A percentile compares a stretch with the other conserved stretches of the same genome.
phyloP scores from a whole-genome alignment of 495 filamentous ascomycete species.

The Neurospora tetraspora region DNA sequence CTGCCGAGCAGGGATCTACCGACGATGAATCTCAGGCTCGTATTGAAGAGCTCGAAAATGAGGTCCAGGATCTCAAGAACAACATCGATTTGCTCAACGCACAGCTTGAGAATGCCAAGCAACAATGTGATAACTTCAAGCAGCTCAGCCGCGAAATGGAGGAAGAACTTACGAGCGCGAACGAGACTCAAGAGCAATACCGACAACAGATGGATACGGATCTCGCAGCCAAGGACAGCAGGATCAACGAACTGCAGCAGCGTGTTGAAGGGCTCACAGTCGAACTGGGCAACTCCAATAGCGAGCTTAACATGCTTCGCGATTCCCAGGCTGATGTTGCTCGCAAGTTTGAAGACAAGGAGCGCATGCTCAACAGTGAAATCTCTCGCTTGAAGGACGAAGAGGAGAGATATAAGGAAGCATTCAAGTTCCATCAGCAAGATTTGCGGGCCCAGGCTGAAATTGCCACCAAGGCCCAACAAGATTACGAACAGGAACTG shows the following conservation, averaged over 20 bases:
- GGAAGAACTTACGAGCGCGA: constrained; percentile 70
- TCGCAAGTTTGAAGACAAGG: constrained; percentile 72
- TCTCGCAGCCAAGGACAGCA: constrained; percentile 62
- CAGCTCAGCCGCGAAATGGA: constrained; percentile 82
- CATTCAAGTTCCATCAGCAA: constrained; percentile 73
- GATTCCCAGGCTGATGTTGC: constrained; percentile 64
- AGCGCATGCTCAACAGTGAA: constrained; percentile 58
- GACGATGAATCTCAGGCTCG: constrained; percentile 46
- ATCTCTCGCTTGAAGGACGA: constrained; percentile 79
- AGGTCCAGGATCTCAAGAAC: constrained; percentile 74
- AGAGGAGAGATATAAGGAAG: constrained; percentile 63
- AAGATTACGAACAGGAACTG: constrained; percentile 88
- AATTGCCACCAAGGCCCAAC: constrained; percentile 85
- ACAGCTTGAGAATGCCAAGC: constrained; percentile 69
- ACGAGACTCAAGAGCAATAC: constrained; percentile 76
- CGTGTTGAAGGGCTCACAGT: constrained; percentile 69
- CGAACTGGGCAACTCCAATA: constrained; percentile 71
- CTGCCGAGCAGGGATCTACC: constrained; percentile 35
- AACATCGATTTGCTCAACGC: constrained; percentile 64
- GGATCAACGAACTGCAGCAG: constrained; percentile 68
- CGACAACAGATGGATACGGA: constrained; percentile 70
- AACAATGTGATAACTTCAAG: constrained; percentile 77
- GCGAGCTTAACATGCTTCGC: constrained; percentile 66
- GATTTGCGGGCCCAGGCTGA: constrained; percentile 87
- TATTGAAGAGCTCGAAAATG: constrained; percentile 77